phyloP scores from a whole-genome alignment of 2,329 filamentous ascomycete species.

The Dactylella cylindrospora region DNA sequence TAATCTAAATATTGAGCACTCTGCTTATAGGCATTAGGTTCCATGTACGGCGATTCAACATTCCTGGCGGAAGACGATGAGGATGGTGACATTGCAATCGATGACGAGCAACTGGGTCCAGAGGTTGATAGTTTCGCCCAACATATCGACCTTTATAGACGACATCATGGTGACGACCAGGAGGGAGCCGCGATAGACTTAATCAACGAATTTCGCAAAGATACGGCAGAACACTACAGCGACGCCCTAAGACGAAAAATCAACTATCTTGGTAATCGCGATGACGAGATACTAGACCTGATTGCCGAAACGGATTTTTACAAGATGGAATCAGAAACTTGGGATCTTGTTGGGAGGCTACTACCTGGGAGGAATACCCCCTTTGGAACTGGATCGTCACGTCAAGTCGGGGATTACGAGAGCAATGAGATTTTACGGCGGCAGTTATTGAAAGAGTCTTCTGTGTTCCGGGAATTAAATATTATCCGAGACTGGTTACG shows the following conservation, averaged over 20 bases:
- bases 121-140: constrained; percentile 42
- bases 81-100: constrained; percentile 58
- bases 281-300: constrained; percentile 25
- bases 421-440: constrained; percentile 60
- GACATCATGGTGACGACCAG: constrained; percentile 47
- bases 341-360: constrained; percentile 78
- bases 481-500: constrained; percentile 85
- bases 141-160: constrained; percentile 48
- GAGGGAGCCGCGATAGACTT: constrained; percentile 40
- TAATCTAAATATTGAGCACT: constrained; percentile 20
- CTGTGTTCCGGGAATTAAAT: constrained; percentile 73
- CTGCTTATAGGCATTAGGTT: constrained; percentile 49
- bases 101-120: constrained; percentile 55
- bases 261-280: constrained; percentile 22
- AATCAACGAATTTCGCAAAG: constrained; percentile 48
- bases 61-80: constrained; percentile 49
- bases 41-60: constrained; percentile 48
- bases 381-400: constrained; percentile 47
- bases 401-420: constrained; percentile 48
- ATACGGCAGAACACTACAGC: constrained; percentile 36
- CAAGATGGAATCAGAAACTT: constrained; percentile 84
- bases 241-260: constrained; percentile 13
- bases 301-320: constrained; percentile 63
- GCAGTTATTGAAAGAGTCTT: constrained; percentile 72
- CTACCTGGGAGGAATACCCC: constrained; percentile 61